Base-by-base conservation (phyloP, 768 basidiomycete genomes). In the Cystofilobasidium bisporidii region DNA sequence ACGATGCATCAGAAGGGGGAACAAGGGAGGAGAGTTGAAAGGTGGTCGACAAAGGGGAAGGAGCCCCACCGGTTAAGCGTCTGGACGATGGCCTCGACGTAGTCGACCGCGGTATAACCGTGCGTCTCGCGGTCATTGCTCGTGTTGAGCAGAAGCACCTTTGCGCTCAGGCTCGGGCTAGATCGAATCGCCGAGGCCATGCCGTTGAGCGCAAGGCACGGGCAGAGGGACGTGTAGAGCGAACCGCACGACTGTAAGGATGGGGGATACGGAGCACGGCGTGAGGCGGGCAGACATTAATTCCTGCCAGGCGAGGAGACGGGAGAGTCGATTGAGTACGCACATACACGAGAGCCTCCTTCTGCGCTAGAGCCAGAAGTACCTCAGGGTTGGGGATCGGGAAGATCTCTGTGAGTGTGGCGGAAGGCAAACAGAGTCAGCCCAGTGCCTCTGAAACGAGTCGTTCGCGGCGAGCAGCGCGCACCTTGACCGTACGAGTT, bases 151-250 rank as follows among this genome's bases (percentile, higher is more conserved):
- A 97, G 81, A n/a, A 97, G 77, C 10, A 93, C 82, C 76, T 96
- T 96, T 10, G 86, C 87, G 36, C 82, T 82, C 33, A 94, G 80
- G 24, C 81, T 81, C 15, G 77, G 77, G 43, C 90, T 93, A 38
- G 83, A 80, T 20, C 89, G 89, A 66, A 94, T 91, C 24, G 82
- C 83, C 57, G 81, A 77, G 2, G 86, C 89, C 17, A 94, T 85
- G 1, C 89, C 89, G 64, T 85, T 84, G 33, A 97, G 77, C 1
- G 91, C 88, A 30, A 97, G 81, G 76, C 92, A 94, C 0, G 92
- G 92, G n/a, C 92, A 86, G 69, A 96, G 88, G 72, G 88, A 91
- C 18, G 92, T 97, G 90, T 90, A 97, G 11, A 97, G 79, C 1
- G 91, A 94, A 8, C 92, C 92, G 74, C 91, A 92, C 3, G 90